Percentiles rank a stretch among this genome's conserved stretches.
Evolutionary conservation across 305 asterid species (phyloP).

Genomic region (Euphrasia arctica): DNA sequence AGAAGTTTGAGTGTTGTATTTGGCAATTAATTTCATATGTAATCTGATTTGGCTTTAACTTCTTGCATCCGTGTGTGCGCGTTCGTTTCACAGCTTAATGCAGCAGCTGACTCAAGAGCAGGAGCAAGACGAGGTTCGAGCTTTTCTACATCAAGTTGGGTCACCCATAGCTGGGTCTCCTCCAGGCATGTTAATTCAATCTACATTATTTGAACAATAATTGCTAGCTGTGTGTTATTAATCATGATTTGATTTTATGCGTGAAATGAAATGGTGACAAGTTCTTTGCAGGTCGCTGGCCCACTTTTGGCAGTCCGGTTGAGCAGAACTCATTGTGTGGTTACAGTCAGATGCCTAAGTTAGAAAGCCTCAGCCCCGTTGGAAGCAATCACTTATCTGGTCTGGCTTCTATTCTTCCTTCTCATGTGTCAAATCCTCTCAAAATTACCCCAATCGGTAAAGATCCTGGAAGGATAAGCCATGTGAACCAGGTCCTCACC

Average conservation of each 20-base stretch:
- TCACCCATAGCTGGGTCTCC: slow-evolving; percentile 88
- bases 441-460: slow-evolving; percentile 85
- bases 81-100: slow-evolving; percentile 54
- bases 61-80: not conserved
- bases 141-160: slow-evolving; percentile 61
- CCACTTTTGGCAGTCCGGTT: slow-evolving; percentile 78
- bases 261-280: slow-evolving; percentile 4
- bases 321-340: slow-evolving; percentile 60
- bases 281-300: slow-evolving; percentile 66
- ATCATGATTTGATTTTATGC: not conserved
- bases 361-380: slow-evolving; percentile 56
- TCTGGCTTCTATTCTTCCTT: slow-evolving; percentile 79
- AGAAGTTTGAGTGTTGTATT: too few species aligned
- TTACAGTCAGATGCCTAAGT: slow-evolving; percentile 50
- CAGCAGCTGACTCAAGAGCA: slow-evolving; percentile 81
- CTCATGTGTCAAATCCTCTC: slow-evolving; percentile 59
- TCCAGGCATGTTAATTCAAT: slow-evolving; percentile 49
- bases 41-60: too few species aligned
- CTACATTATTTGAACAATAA: too few species aligned
- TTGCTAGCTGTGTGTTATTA: too few species aligned
- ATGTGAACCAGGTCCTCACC: slow-evolving; percentile 28
- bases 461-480: slow-evolving; percentile 55
- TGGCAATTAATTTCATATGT: not conserved
- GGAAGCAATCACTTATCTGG: slow-evolving; percentile 60
- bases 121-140: slow-evolving; percentile 73